Percentiles rank a stretch among this genome's conserved stretches.
Conservation (phyloP, 371 early-diverging fungal genomes). For the Rhizomucor pusillus region DNA sequence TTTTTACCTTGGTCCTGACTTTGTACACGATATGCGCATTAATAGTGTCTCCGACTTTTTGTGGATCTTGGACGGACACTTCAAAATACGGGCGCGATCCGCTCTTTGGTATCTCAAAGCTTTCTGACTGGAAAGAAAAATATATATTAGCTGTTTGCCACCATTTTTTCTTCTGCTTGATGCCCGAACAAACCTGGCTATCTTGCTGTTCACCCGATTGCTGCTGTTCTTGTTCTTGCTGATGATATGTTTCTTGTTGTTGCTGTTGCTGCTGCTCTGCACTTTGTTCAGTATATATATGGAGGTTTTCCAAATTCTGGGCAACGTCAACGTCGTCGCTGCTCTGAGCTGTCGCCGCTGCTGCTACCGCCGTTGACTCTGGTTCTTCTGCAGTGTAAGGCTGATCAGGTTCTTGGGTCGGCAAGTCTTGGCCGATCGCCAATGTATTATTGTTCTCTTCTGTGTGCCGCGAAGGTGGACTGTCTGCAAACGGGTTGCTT, state of each 20-base stretch:
- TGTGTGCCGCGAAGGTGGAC: constrained; percentile 8
- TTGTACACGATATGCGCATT: constrained; percentile 87
- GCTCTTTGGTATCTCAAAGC: constrained; percentile 47
- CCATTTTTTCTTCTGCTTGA: background rate
- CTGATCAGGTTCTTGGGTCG: no score
- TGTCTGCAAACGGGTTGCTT: constrained; percentile 44
- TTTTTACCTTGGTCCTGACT: constrained; percentile 56
- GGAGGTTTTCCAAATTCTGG: background rate
- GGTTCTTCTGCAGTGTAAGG: background rate
- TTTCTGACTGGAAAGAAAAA: constrained; percentile 21
- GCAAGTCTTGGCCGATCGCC: background rate
- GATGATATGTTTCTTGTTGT: background rate
- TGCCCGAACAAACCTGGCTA: background rate
- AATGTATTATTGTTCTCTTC: background rate
- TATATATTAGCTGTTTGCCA: background rate
- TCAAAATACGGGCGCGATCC: constrained; percentile 68
- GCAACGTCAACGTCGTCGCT: background rate
- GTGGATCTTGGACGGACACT: constrained; percentile 84
- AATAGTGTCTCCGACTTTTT: constrained; percentile 86
- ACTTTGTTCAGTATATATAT: background rate
- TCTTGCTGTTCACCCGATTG: background rate
- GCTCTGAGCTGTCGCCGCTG: background rate
- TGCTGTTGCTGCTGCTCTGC: background rate
- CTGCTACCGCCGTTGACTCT: background rate
- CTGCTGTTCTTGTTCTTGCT: background rate